These are phyloP conservation scores for Cryptomeria japonica DNA, from an alignment of 75 land plant genomes.

Conservation along the genomic window DNA sequence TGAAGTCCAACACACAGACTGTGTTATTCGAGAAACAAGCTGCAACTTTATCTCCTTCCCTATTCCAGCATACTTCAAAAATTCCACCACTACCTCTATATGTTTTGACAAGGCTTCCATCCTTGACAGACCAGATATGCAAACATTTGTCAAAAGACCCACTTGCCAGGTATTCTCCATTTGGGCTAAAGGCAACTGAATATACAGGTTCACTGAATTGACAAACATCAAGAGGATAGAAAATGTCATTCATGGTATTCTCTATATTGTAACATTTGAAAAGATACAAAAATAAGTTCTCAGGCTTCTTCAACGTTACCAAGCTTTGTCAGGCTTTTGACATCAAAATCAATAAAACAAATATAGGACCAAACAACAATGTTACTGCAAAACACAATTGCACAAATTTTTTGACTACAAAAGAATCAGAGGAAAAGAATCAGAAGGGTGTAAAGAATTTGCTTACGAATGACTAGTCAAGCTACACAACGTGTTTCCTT, in stretches of 20 bases:
- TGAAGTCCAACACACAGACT: slow-evolving; percentile 87
- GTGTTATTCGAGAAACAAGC: slow-evolving; percentile 88
- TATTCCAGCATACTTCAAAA: slow-evolving; percentile 98
- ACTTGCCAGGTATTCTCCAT: slow-evolving; percentile 91
- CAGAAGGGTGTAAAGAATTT: background rate
- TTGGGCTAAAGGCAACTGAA: slow-evolving; percentile 93
- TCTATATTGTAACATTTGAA: background rate
- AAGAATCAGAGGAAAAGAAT: background rate
- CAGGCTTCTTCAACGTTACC: background rate
- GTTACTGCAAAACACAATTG: background rate
- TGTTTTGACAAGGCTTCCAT: slow-evolving; percentile 83
- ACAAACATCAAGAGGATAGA: background rate
- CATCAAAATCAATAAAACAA: background rate
- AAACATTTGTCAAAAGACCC: slow-evolving; percentile 88
- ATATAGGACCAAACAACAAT: background rate
- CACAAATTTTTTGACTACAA: background rate
- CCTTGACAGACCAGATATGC: slow-evolving; percentile 93
- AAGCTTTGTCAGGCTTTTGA: background rate
- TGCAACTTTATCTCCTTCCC: slow-evolving; percentile 94
- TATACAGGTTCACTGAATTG: slow-evolving; percentile 87
- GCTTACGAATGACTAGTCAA: slow-evolving; percentile 80
- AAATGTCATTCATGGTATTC: background rate
- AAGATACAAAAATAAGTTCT: background rate
- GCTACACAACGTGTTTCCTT: slow-evolving; percentile 71
- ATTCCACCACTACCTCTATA: slow-evolving; percentile 92